Evolutionary conservation across 164 flowering plant species (phyloP), one percentile per base, ranked within the genome.

Genomic region (Tetrastigma voinierianum): DNA sequence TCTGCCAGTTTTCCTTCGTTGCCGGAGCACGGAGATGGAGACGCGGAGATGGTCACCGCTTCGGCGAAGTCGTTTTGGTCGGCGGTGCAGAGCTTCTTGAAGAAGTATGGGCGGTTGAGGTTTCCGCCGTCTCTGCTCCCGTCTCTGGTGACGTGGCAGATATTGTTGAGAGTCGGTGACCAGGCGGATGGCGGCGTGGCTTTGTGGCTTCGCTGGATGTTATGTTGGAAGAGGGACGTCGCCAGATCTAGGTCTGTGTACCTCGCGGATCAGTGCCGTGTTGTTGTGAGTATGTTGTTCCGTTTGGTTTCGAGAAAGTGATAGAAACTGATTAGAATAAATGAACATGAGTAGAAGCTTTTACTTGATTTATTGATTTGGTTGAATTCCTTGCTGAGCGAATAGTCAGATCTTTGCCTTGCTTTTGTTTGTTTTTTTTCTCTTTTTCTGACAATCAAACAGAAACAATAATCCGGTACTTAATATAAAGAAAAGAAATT

Each of bases 71-170:
- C 80, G 10, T 79, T 79, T 57, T 45, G 78, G 24, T 49, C 0
- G 51, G 45, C 63, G 40, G 78, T 79, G 6, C 44, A 61, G 24
- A 10, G 1, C 19, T 81, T 81, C 51, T 61, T 78, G 15, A 46
- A 65, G 9, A 69, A 44, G 11, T 75, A 77, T 61, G 82, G 77
- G 47, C 58, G 68, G 8, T 46, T 51, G 23, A 10, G 77, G 32
- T 43, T 57, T 54, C 73, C 77, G 1, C 63, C 78, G 8, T 70
- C 81, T 7, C 74, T 77, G 21, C 74, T 80, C 45, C 71, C 79
- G 2, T 58, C 56, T 43, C 73, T 83, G 49, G 11, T 70, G 52
- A 67, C 84, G 66, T 83, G 86, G 86, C 84, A 80, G 82, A 73
- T 80, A 54, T 58, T 72, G 46, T 75, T 83, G 55, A 58, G 77